These are phyloP conservation scores for Paracamarosporium sp. DNA, from an alignment of 2,329 filamentous ascomycete genomes.

Conservation along the genomic window DNA sequence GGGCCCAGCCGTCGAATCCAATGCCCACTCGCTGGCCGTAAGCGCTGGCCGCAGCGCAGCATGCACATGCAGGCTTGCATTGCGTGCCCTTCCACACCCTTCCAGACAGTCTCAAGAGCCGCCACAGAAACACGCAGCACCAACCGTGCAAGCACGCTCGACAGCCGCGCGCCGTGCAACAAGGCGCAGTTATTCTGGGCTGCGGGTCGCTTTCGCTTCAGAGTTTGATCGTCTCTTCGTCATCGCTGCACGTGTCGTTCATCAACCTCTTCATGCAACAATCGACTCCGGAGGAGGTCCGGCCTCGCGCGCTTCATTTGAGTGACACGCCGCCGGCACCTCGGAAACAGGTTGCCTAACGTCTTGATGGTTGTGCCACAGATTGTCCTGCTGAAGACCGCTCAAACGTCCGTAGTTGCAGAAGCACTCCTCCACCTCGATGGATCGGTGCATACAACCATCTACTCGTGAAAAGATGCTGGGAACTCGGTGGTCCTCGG, in stretches of 20 bases:
- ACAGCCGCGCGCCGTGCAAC: conserved; percentile 4
- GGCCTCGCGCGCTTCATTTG: neutral
- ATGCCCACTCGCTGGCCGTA: conserved; percentile 11
- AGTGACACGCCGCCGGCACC: neutral
- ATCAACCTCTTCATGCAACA: neutral
- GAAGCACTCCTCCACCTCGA: neutral
- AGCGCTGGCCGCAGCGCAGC: conserved; percentile 14
- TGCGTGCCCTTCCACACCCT: neutral
- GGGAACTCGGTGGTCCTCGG: neutral
- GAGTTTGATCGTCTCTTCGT: conserved; percentile 1
- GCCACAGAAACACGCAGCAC: neutral
- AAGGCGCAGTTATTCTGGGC: conserved; percentile 4
- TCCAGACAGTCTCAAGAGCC: neutral
- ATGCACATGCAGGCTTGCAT: neutral
- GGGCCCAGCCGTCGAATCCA: conserved; percentile 3
- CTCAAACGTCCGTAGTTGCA: conserved; percentile 11
- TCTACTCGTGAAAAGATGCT: neutral
- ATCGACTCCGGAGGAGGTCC: neutral
- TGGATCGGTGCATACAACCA: neutral
- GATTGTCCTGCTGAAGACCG: neutral
- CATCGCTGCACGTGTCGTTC: neutral
- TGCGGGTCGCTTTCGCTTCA: neutral
- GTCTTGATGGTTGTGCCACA: neutral
- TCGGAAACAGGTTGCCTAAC: neutral
- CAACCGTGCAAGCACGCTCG: neutral